phyloP scores from a whole-genome alignment of 2,329 filamentous ascomycete species.

The Fusarium robinianum region DNA sequence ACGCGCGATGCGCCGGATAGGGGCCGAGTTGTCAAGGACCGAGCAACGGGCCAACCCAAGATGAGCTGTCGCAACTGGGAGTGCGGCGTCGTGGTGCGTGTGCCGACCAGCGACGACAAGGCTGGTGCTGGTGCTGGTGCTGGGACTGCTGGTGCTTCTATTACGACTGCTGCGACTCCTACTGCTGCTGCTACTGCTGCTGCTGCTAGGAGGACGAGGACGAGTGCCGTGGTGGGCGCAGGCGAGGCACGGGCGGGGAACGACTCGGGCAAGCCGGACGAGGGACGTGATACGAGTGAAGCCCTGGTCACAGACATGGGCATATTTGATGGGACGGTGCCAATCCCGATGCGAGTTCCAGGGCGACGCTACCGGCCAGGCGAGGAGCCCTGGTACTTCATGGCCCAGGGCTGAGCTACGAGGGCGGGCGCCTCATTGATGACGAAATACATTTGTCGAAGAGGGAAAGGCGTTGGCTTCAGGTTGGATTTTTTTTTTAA shows the following conservation, averaged over 20 bases:
- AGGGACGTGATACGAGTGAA: slow-evolving; percentile 26
- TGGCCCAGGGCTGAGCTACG: slow-evolving; percentile 30
- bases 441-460: too few relatives aligned
- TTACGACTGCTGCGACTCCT: too few relatives aligned
- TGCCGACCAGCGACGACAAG: slow-evolving; percentile 40
- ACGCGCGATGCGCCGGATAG: slow-evolving; percentile 47
- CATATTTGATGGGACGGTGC: slow-evolving; percentile 60
- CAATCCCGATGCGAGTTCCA: slow-evolving; percentile 68
- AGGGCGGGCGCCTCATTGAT: slow-evolving; percentile 15
- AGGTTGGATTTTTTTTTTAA: too few relatives aligned
- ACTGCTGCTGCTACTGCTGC: too few relatives aligned
- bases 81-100: slow-evolving; percentile 80
- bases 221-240: slow-evolving; percentile 13
- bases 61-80: slow-evolving; percentile 94
- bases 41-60: slow-evolving; percentile 67
- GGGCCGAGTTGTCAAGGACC: slow-evolving; percentile 78
- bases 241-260: slow-evolving; percentile 24
- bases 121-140: not conserved
- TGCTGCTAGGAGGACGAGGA: too few relatives aligned
- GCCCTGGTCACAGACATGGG: slow-evolving; percentile 23
- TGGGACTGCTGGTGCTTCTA: too few relatives aligned
- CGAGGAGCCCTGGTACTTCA: slow-evolving; percentile 51
- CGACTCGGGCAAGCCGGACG: slow-evolving; percentile 21
- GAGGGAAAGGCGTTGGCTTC: too few relatives aligned
- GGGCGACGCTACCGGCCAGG: slow-evolving; percentile 52